A percentile compares a stretch with the other conserved stretches of the same genome.
Conservation (phyloP, 257 asterid genomes). For the Ocimum tenuiflorum region DNA sequence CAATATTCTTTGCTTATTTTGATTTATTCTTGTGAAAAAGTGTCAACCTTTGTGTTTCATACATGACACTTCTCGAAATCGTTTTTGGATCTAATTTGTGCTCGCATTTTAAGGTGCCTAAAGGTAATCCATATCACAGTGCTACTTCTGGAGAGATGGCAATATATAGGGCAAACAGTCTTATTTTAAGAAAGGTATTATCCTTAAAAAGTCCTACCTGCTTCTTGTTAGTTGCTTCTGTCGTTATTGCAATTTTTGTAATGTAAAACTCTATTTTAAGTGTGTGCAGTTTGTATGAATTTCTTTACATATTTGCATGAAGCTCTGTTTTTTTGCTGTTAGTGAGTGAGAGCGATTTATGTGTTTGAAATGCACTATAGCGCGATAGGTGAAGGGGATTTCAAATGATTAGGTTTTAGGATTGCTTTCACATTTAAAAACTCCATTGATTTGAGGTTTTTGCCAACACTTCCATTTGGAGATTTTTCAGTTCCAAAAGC, state of each 20-base stretch:
- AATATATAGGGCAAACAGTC: constrained; percentile 79
- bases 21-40: too few species aligned
- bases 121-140: constrained; percentile 97
- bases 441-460: too few species aligned
- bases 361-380: too few species aligned
- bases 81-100: constrained; percentile 22
- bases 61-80: constrained; percentile 18
- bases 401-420: too few species aligned
- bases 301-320: too few species aligned
- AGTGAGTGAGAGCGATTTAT: background rate
- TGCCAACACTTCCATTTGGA: too few species aligned
- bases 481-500: background rate
- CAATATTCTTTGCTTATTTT: constrained; percentile 1
- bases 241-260: background rate
- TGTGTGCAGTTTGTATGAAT: too few species aligned
- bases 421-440: too few species aligned
- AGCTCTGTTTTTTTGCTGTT: too few species aligned
- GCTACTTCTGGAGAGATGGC: constrained; percentile 99
- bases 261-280: background rate
- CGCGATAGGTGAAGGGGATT: too few species aligned
- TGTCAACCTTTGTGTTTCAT: background rate
- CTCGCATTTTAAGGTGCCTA: constrained; percentile 56
- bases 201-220: constrained; percentile 1
- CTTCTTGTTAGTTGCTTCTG: background rate
- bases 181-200: constrained; percentile 72